Percentiles rank a stretch among this genome's conserved stretches.
These are phyloP conservation scores for Actinomucor elegans DNA, from an alignment of 371 early-diverging fungal species.

Conservation along the genomic window DNA sequence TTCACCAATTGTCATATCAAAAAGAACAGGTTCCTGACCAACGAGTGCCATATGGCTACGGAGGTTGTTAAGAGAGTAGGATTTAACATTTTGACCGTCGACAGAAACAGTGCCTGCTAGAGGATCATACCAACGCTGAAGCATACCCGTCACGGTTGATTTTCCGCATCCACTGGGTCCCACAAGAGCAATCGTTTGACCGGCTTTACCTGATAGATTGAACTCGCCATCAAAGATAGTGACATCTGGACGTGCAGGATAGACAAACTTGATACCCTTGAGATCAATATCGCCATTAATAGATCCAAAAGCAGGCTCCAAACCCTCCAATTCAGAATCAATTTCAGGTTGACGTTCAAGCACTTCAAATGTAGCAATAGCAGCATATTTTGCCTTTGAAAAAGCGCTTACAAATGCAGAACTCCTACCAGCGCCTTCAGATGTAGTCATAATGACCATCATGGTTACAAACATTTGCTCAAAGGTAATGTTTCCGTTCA, in stretches of 20 bases:
- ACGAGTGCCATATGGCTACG: constrained; percentile 79
- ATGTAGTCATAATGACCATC: constrained; percentile 62
- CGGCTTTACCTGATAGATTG: constrained; percentile 64
- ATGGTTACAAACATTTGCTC: constrained; percentile 58
- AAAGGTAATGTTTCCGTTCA: constrained; percentile 34
- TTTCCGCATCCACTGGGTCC: constrained; percentile 89
- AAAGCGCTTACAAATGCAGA: constrained; percentile 56
- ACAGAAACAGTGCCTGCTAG: constrained; percentile 55
- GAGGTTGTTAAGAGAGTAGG: constrained; percentile 59
- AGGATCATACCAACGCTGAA: constrained; percentile 87
- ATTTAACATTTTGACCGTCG: constrained; percentile 65
- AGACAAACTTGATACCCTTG: constrained; percentile 67
- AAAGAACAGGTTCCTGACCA: constrained; percentile 84
- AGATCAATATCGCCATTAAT: constrained; percentile 57
- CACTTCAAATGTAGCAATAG: constrained; percentile 69
- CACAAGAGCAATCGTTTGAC: constrained; percentile 83
- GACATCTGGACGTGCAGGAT: constrained; percentile 80
- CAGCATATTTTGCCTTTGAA: constrained; percentile 78
- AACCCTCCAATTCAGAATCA: constrained; percentile 64
- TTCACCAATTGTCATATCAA: constrained; percentile 72
- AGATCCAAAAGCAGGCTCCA: constrained; percentile 29
- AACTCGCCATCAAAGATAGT: constrained; percentile 72
- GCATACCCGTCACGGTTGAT: constrained; percentile 75
- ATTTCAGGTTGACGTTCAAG: constrained; percentile 72
- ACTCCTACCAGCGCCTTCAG: constrained; percentile 61